phyloP scores from a whole-genome alignment of 768 basidiomycete genomes.

The Kondoa subrosea region DNA sequence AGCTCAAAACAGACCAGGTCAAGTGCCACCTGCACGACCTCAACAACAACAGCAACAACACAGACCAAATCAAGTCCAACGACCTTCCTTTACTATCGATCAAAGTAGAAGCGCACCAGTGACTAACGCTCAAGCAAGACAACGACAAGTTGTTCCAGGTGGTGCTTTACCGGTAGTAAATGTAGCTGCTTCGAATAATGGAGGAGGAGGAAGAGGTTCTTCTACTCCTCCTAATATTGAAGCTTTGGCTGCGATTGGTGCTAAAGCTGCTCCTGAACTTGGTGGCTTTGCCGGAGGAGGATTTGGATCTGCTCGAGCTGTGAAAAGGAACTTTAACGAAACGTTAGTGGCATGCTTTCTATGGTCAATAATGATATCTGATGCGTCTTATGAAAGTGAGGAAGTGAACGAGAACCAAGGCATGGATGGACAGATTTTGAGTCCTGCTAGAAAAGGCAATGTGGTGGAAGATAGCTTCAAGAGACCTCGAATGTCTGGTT shows the following conservation, averaged over 20 bases:
- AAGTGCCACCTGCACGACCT: too few species aligned
- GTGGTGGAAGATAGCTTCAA: neutral
- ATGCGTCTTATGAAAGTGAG: too few species aligned
- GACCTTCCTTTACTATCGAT: slow-evolving; percentile 3
- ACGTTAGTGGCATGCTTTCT: neutral
- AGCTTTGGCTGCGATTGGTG: neutral
- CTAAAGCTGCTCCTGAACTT: neutral
- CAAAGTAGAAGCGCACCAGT: slow-evolving; percentile 5
- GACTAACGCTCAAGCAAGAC: neutral
- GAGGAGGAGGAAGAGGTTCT: neutral
- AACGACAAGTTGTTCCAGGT: neutral
- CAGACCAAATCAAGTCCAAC: neutral
- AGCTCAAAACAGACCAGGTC: neutral
- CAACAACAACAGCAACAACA: neutral
- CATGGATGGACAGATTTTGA: neutral
- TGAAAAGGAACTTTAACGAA: neutral
- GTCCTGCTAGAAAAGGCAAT: neutral
- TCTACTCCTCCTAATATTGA: neutral
- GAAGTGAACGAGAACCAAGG: neutral
- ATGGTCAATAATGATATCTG: too few species aligned
- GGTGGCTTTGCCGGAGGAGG: slow-evolving; percentile 4
- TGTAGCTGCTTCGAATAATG: neutral
- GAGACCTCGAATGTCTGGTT: neutral
- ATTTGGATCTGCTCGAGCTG: neutral
- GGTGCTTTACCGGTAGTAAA: neutral